A percentile compares a stretch with the other conserved stretches of the same genome.
phyloP scores from a whole-genome alignment of 2,329 filamentous ascomycete genomes.

The Fusarium fracticaudum region DNA sequence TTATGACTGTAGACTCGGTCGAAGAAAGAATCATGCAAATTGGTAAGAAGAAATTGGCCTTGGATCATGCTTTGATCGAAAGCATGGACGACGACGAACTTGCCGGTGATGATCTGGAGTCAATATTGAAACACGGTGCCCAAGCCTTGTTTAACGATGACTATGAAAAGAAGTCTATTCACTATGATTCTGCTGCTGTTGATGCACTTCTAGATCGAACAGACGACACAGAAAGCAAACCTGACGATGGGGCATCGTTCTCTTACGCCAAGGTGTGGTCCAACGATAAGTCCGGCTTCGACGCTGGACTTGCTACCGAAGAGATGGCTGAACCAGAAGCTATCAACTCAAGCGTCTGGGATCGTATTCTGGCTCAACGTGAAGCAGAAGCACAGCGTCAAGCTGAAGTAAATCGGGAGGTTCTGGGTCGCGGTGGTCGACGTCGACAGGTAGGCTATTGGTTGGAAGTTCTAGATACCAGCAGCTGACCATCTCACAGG shows the following conservation, averaged over 20 bases:
- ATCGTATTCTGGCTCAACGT: slow-evolving; percentile 85
- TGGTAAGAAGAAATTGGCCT: slow-evolving; percentile 92
- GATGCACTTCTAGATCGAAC: slow-evolving; percentile 91
- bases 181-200: slow-evolving; percentile 83
- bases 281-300: slow-evolving; percentile 76
- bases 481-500: slow-evolving; percentile 40
- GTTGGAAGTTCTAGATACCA: background rate
- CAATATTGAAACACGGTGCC: slow-evolving; percentile 87
- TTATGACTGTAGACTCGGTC: slow-evolving; percentile 87
- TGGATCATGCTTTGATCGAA: slow-evolving; percentile 95
- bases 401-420: slow-evolving; percentile 72
- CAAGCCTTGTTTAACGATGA: slow-evolving; percentile 85
- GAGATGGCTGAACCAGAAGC: slow-evolving; percentile 62
- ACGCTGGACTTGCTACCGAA: slow-evolving; percentile 67
- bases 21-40: slow-evolving; percentile 98
- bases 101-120: slow-evolving; percentile 81
- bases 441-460: slow-evolving; percentile 59
- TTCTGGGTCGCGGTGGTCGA: slow-evolving; percentile 87
- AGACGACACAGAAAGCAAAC: slow-evolving; percentile 76
- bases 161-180: slow-evolving; percentile 75
- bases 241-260: slow-evolving; percentile 82
- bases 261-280: slow-evolving; percentile 93
- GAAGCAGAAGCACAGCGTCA: slow-evolving; percentile 81
- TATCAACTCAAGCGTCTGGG: slow-evolving; percentile 81
- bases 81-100: slow-evolving; percentile 88